These are phyloP conservation scores for Cajanus cajan DNA, from an alignment of 306 rosid genomes.

Conservation along the genomic window DNA sequence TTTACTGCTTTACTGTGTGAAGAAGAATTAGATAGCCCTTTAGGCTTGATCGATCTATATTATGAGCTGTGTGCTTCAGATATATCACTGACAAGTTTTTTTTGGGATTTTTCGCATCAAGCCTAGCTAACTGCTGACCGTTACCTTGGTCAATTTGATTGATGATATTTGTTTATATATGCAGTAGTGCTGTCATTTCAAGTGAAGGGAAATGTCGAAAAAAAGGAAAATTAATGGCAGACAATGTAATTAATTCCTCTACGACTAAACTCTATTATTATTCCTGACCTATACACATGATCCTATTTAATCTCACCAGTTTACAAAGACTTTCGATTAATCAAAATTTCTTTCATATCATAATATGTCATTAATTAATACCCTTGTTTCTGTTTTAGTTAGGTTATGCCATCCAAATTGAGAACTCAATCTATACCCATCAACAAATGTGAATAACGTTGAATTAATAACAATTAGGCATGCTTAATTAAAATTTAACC, in stretches of 20 bases:
- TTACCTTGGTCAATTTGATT: conserved; percentile 48
- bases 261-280: conserved; percentile 15
- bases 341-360: background rate
- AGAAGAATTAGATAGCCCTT: conserved; percentile 26
- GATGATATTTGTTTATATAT: conserved; percentile 13
- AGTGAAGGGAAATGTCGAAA: conserved; percentile 28
- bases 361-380: background rate
- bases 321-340: background rate
- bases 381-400: conserved; percentile 2
- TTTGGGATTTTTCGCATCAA: conserved; percentile 18
- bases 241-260: conserved; percentile 42
- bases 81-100: conserved; percentile 30
- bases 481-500: background rate
- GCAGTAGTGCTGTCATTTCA: conserved; percentile 65
- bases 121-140: conserved; percentile 41
- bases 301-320: conserved; percentile 18
- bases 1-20: conserved; percentile 43
- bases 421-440: conserved; percentile 12
- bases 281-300: background rate
- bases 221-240: conserved; percentile 43
- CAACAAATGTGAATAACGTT: background rate
- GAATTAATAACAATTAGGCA: background rate
- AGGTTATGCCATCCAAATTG: conserved; percentile 15
- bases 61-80: conserved; percentile 22
- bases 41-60: conserved; percentile 19